Base-by-base conservation (phyloP, 768 basidiomycete genomes). In the Panus rudis region DNA sequence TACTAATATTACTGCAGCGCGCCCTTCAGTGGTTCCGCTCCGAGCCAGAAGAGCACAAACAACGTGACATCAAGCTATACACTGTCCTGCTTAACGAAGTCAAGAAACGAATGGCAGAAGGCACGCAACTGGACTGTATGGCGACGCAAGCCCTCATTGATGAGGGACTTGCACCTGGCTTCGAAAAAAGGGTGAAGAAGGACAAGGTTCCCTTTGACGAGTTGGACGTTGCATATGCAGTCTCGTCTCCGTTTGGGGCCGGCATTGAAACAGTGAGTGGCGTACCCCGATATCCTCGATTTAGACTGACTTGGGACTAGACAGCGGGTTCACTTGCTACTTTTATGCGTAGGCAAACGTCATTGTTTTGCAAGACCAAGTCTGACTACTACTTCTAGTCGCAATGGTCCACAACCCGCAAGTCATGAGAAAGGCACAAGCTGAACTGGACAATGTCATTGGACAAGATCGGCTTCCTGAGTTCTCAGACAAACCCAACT, bases 221-320 rank as follows among this genome's bases (percentile, higher is more conserved):
- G 25, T 41, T 72, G 11, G 69, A 73, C 32, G 50, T 75, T 7
- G 71, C 69, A 11, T 73, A 73, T 51, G 58, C 68, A 2, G 60
- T 70, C 17, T 68, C 64, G 6, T 63, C 66, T 39, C 69, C 72
- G 0, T 73, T 73, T 46, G 69, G 68, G 2, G 72, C 72, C 20
- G 72, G 71, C 0, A 70, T 68, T 14, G 71, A 72, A 39, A 70
- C 69, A 31, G 68, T 69, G 25, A 39, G 59, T 53, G 16, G 28
- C 28, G n/a, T n/a, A 30, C 10, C 16, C 16, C 16, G 28, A 20
- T n/a, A 8, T 4, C 16, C 30, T 26, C 22, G 16, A 2, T 39
- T 13, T 11, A 23, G n/a, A 20, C 14, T 42, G 13, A 41, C 23
- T 4, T 22, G 23, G 22, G 4, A 13, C 25, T 35, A 66, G 59